Evolutionary conservation across 306 rosid species (phyloP).

Genomic region (Hippophae tibetana): DNA sequence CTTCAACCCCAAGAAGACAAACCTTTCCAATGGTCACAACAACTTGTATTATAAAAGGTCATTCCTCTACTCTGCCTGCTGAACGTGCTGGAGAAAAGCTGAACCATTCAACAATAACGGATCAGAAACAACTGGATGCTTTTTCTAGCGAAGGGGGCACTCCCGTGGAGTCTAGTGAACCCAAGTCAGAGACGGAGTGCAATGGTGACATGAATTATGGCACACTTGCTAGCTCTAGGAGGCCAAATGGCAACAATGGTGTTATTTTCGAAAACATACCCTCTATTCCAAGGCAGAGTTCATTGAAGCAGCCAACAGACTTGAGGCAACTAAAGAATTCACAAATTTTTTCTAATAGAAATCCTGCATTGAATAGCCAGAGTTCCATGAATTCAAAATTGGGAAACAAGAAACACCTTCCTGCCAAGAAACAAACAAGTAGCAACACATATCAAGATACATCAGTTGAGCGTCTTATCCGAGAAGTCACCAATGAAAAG

Average conservation of each 20-base stretch:
- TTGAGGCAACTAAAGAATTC: slow-evolving; percentile 54
- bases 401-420: slow-evolving; percentile 60
- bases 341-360: slow-evolving; percentile 41
- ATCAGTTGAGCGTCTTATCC: slow-evolving; percentile 90
- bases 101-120: slow-evolving; percentile 35
- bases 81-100: slow-evolving; percentile 58
- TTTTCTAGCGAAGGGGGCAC: slow-evolving; percentile 48
- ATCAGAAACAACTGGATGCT: slow-evolving; percentile 51
- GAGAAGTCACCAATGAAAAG: slow-evolving; percentile 95
- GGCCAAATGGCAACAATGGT: slow-evolving; percentile 53
- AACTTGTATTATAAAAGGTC: slow-evolving; percentile 57
- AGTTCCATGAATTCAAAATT: slow-evolving; percentile 49
- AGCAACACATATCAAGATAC: slow-evolving; percentile 64
- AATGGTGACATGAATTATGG: slow-evolving; percentile 57
- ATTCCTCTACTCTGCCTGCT: slow-evolving; percentile 29
- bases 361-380: slow-evolving; percentile 43
- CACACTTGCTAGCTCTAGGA: slow-evolving; percentile 43
- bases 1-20: slow-evolving; percentile 90
- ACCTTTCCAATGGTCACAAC: slow-evolving; percentile 44
- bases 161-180: slow-evolving; percentile 41
- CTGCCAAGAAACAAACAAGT: slow-evolving; percentile 63
- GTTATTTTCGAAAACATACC: slow-evolving; percentile 55
- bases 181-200: slow-evolving; percentile 57
- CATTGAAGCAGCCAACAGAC: slow-evolving; percentile 78
- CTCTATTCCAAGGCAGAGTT: slow-evolving; percentile 71